Evolutionary conservation across 192 early-diverging fungal species (phyloP).

Genomic region (Coemansia sp.): DNA sequence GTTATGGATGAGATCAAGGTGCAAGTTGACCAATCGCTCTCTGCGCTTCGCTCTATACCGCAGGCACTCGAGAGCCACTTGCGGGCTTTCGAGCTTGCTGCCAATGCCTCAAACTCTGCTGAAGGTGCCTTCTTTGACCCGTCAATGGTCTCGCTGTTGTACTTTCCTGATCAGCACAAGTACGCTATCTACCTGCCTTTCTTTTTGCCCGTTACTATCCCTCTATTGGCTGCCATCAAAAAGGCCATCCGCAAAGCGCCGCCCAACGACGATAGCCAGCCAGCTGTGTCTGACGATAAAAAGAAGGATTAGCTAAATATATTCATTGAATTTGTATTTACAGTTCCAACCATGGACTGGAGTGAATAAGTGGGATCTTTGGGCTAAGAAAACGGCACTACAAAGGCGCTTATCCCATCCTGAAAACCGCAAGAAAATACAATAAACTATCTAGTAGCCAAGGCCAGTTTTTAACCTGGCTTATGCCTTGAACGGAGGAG

Average conservation of each 20-base stretch:
- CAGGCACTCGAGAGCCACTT: constrained; percentile 19
- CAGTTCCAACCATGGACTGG: no score
- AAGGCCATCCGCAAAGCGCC: neutral
- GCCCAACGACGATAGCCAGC: neutral
- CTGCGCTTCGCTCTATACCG: constrained; percentile 35
- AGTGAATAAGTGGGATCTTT: no score
- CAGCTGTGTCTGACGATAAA: neutral
- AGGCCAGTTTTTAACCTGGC: no score
- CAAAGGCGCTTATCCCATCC: no score
- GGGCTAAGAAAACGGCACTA: no score
- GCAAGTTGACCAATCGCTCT: constrained; percentile 58
- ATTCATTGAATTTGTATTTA: neutral
- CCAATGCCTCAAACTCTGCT: constrained; percentile 62
- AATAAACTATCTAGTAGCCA: no score
- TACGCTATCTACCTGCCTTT: constrained; percentile 96
- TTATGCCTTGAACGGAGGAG: no score
- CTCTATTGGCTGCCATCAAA: constrained; percentile 60
- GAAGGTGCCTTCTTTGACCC: constrained; percentile 97
- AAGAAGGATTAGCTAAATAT: neutral
- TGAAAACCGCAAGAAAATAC: no score
- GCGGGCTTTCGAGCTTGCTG: constrained; percentile 59
- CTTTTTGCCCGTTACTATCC: constrained; percentile 84
- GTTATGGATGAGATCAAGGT: constrained; percentile 82
- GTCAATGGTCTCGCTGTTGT: constrained; percentile 95
- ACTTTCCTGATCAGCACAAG: constrained; percentile 98